Base-by-base conservation (phyloP, 352 stramenopile species). In the Pythium coloratum region DNA sequence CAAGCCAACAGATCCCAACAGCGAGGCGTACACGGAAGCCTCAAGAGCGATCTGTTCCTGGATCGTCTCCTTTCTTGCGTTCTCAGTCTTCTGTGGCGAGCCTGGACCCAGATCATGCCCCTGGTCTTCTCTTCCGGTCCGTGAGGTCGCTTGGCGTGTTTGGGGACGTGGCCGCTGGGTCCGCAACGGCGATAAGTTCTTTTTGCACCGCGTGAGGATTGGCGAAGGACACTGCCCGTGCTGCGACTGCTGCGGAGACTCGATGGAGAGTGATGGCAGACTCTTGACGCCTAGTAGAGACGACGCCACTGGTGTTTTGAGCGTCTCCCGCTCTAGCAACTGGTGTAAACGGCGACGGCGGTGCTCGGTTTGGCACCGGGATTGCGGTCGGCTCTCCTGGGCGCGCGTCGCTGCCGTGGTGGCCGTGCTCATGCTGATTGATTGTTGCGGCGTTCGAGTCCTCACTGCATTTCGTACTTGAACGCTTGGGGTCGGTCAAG, bases 231-330 rank as follows among this genome's bases (percentile, higher is more conserved):
- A 64, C 3, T 56, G 10, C 7, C 26, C 30, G 28, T 56, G 20
- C n/a, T 33, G 40, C 3, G 14, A 30, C 53, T n/a, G 44, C 55
- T 14, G 32, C 24, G 38, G 9, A 28, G 28, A 42, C 46, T 67
- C 42, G 6, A 71, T 9, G 1, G 63, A 24, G 7, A 86, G 55
- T 14, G 72, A 72, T 2, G 75, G 76, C 6, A 89, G 55, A 47
- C 71, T 89, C 51, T 71, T 77, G 4, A 46, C 61, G 2, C 56
- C 71, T 62, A 68, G 67, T 8, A 83, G 33, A 2, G 36, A 32
- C 6, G 36, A 46, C 4, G 55, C 3, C 13, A 54, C 36, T 2
- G 56, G 57, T 7, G 56, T 30, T 42, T 57, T 66, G 54, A 38
- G 46, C 3, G 59, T 51, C 33, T 73, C 61, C 26, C 61, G 66